Evolutionary conservation across 768 basidiomycete genomes (phyloP).

Genomic region (Mycena galopus): DNA sequence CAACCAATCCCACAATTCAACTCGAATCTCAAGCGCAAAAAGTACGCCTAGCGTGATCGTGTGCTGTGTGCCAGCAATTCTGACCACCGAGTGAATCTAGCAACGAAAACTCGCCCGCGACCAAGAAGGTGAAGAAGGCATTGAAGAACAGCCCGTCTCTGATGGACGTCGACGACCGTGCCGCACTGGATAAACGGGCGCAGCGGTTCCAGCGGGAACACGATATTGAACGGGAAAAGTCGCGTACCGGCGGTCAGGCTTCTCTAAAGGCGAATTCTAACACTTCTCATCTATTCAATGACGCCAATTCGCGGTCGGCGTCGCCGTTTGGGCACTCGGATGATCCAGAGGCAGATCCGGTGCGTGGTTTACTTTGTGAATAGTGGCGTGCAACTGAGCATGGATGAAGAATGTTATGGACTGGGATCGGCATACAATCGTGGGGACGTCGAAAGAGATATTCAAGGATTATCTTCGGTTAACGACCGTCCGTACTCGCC

Average conservation of each 20-base stretch:
- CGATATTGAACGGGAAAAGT: conserved; percentile 83
- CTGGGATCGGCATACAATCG: conserved; percentile 97
- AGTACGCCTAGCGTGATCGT: conserved; percentile 55
- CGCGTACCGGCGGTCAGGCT: conserved; percentile 51
- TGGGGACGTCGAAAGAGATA: conserved; percentile 88
- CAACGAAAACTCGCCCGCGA: conserved; percentile 53
- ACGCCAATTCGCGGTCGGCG: conserved; percentile 60
- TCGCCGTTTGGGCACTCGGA: conserved; percentile 66
- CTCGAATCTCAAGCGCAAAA: conserved; percentile 73
- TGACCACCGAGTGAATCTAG: conserved; percentile 40
- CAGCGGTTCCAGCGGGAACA: conserved; percentile 93
- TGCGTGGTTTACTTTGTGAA: conserved; percentile 51
- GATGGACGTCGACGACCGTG: conserved; percentile 74
- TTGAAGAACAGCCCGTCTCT: conserved; percentile 54
- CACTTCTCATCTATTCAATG: conserved; percentile 67
- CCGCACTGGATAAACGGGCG: conserved; percentile 81
- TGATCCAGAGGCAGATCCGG: conserved; percentile 81
- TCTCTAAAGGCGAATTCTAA: conserved; percentile 61
- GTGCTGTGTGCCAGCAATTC: conserved; percentile 13
- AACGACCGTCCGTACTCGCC: conserved; percentile 74
- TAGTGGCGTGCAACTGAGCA: conserved; percentile 5
- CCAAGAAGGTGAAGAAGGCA: conserved; percentile 77
- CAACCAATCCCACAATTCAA: conserved; percentile 68
- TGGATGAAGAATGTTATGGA: conserved; percentile 87
- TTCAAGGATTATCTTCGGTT: conserved; percentile 97